A percentile compares a stretch with the other conserved stretches of the same genome.
Conservation (phyloP, 2,329 filamentous ascomycete species). For the Aureobasidium sp. region DNA sequence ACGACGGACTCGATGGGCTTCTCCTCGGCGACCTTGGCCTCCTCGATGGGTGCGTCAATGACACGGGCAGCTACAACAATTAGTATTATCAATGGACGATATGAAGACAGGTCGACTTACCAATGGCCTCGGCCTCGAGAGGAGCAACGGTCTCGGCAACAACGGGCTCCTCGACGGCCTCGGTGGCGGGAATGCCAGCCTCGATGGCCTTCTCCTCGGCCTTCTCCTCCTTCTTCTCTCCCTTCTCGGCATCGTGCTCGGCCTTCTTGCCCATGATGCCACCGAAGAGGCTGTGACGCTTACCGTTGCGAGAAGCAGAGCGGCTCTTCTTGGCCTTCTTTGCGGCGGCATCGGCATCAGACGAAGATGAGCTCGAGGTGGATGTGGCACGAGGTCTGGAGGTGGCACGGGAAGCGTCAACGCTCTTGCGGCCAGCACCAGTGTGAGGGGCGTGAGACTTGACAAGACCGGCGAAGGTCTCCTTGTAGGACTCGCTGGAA, state of each 20-base stretch:
- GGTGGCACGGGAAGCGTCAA: slow-evolving; percentile 18
- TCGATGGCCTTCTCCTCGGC: slow-evolving; percentile 25
- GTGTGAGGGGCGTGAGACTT: slow-evolving; percentile 23
- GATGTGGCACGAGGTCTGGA: slow-evolving; percentile 25
- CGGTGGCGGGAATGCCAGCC: slow-evolving; percentile 26
- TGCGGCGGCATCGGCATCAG: slow-evolving; percentile 30
- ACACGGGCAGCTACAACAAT: slow-evolving; percentile 21
- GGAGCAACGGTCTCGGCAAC: slow-evolving; percentile 18
- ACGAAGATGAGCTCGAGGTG: slow-evolving; percentile 30
- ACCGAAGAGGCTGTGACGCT: slow-evolving; percentile 51
- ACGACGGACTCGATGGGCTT: slow-evolving; percentile 30
- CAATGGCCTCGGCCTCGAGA: slow-evolving; percentile 21
- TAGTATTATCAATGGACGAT: slow-evolving; percentile 11
- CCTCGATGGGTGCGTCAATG: slow-evolving; percentile 23
- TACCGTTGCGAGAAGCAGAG: slow-evolving; percentile 46
- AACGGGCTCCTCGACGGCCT: slow-evolving; percentile 29
- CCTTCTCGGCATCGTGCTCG: slow-evolving; percentile 33
- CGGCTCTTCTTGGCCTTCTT: slow-evolving; percentile 44
- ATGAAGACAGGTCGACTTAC: slow-evolving; percentile 23
- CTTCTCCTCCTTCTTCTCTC: slow-evolving; percentile 30
- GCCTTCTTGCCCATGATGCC: slow-evolving; percentile 55
- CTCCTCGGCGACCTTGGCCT: slow-evolving; percentile 10
- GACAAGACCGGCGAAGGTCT: slow-evolving; percentile 61
- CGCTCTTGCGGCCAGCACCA: slow-evolving; percentile 31
- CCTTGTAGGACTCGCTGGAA: slow-evolving; percentile 82